These are phyloP conservation scores for Lepiota venenata DNA, from an alignment of 768 basidiomycete genomes.

Conservation along the genomic window DNA sequence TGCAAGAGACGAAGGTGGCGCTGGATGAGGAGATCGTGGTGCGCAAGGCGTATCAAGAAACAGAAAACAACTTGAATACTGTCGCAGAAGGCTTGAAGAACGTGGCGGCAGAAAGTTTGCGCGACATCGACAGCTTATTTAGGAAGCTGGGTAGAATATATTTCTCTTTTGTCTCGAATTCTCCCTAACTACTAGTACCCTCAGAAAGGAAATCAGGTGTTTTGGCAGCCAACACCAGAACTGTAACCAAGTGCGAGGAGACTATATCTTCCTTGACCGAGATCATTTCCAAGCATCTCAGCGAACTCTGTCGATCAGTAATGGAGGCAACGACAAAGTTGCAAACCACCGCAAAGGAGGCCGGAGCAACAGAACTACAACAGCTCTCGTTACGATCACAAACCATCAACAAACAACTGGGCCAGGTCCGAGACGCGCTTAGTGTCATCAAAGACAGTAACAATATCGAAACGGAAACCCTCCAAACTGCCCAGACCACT, in stretches of 20 bases:
- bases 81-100: constrained; percentile 69
- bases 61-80: constrained; percentile 65
- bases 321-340: constrained; percentile 52
- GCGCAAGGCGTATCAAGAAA: constrained; percentile 72
- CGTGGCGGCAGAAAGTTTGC: constrained; percentile 62
- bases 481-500: constrained; percentile 42
- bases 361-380: constrained; percentile 40
- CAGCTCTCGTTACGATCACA: constrained; percentile 51
- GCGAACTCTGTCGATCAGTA: constrained; percentile 57
- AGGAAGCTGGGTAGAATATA: constrained; percentile 72
- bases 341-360: constrained; percentile 19
- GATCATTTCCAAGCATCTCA: constrained; percentile 52
- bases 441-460: constrained; percentile 55
- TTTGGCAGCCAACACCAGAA: constrained; percentile 61
- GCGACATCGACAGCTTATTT: constrained; percentile 69
- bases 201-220: constrained; percentile 72
- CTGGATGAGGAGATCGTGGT: constrained; percentile 81
- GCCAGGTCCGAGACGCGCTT: constrained; percentile 49
- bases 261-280: constrained; percentile 52
- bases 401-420: constrained; percentile 55
- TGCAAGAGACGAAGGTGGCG: constrained; percentile 53
- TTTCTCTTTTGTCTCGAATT: not conserved
- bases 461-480: constrained; percentile 47
- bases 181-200: constrained; percentile 11
- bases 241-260: constrained; percentile 60